Percentiles rank a stretch among this genome's conserved stretches.
Conservation (phyloP, 2,329 filamentous ascomycete genomes). For the Colletotrichum liaoningense region DNA sequence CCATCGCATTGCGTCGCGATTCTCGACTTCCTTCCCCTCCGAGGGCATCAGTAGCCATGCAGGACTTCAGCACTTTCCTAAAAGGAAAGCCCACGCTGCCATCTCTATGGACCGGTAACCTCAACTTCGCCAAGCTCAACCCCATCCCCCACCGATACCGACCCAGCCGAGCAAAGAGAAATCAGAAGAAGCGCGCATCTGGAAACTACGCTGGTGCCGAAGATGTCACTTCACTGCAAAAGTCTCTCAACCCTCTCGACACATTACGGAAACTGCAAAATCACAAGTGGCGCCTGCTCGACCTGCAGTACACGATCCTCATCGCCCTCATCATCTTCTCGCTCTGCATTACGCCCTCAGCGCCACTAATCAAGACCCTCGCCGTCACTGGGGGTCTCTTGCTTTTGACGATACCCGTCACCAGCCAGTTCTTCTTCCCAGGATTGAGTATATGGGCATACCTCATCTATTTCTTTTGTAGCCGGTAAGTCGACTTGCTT, state of each 20-base stretch:
- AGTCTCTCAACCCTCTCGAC: constrained; percentile 83
- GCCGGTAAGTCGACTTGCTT: constrained; percentile 74
- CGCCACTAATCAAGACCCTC: constrained; percentile 81
- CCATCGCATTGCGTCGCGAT: background rate
- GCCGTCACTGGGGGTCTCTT: constrained; percentile 75
- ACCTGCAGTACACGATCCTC: constrained; percentile 85
- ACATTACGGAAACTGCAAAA: constrained; percentile 80
- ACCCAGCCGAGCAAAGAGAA: constrained; percentile 50
- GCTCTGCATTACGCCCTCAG: constrained; percentile 83
- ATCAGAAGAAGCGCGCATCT: constrained; percentile 51
- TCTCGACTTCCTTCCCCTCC: background rate
- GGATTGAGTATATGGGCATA: constrained; percentile 87
- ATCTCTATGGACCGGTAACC: constrained; percentile 52
- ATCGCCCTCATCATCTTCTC: constrained; percentile 83
- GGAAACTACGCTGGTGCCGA: constrained; percentile 50
- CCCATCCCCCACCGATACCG: constrained; percentile 54
- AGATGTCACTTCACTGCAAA: constrained; percentile 81
- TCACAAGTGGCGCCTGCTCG: constrained; percentile 84
- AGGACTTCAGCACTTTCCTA: constrained; percentile 49
- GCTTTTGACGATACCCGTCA: constrained; percentile 83
- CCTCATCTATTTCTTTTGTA: constrained; percentile 91
- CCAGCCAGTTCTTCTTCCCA: constrained; percentile 91
- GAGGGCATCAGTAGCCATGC: constrained; percentile 42
- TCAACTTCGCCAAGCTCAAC: constrained; percentile 56
- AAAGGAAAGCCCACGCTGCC: constrained; percentile 53